These are phyloP conservation scores for Aspergillus novofumigatus DNA, from an alignment of 2,329 filamentous ascomycete genomes.

Conservation along the genomic window DNA sequence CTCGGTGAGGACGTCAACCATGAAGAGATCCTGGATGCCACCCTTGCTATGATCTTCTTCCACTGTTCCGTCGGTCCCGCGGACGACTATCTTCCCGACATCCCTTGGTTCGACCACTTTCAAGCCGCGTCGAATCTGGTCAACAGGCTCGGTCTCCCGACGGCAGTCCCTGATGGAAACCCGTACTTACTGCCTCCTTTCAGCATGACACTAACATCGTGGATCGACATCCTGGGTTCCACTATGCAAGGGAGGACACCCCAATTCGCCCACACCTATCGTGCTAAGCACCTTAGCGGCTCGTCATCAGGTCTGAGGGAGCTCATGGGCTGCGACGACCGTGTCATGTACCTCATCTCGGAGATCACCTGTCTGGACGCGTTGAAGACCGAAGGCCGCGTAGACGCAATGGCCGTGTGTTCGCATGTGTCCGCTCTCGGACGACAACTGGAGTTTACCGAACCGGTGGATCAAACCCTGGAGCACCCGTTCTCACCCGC, in stretches of 20 bases:
- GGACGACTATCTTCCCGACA: constrained; percentile 81
- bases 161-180: constrained; percentile 58
- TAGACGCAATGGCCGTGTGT: constrained; percentile 79
- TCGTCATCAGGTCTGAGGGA: constrained; percentile 73
- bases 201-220: constrained; percentile 84
- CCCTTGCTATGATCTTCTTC: constrained; percentile 93
- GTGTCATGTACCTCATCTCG: constrained; percentile 95
- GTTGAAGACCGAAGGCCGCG: constrained; percentile 73
- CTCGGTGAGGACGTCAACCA: constrained; percentile 78
- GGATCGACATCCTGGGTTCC: constrained; percentile 95
- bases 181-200: constrained; percentile 68
- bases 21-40: constrained; percentile 83
- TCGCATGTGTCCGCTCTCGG: constrained; percentile 85
- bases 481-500: constrained; percentile 51
- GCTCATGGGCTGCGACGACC: constrained; percentile 96
- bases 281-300: constrained; percentile 75
- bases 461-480: constrained; percentile 61
- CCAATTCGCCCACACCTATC: constrained; percentile 89
- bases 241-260: constrained; percentile 87
- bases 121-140: constrained; percentile 83
- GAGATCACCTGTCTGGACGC: constrained; percentile 95
- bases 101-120: constrained; percentile 97
- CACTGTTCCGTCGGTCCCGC: constrained; percentile 85
- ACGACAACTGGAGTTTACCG: constrained; percentile 77
- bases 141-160: constrained; percentile 75